Conservation (phyloP, 1,284 basidiomycete genomes). For the Heterobasidion occidentale region DNA sequence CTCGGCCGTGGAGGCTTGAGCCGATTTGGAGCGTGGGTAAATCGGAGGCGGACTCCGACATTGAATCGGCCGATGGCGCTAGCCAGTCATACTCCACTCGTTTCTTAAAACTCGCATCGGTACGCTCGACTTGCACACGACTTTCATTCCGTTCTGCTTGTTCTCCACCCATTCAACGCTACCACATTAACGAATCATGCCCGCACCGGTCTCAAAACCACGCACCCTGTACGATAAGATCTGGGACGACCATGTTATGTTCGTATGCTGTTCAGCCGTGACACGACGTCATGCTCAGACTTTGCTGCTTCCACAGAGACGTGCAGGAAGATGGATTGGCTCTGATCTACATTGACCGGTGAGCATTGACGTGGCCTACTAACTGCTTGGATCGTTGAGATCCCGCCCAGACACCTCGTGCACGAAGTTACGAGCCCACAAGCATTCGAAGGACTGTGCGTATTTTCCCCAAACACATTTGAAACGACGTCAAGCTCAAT, state of each 20-base stretch:
- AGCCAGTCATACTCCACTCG: neutral
- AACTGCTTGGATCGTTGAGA: neutral
- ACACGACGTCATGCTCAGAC: neutral
- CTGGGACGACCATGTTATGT: conserved; percentile 94
- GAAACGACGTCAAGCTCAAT: conserved; percentile 4
- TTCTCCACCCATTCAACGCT: neutral
- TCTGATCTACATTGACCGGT: conserved; percentile 92
- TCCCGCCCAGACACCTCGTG: conserved; percentile 70
- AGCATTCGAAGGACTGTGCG: conserved; percentile 89
- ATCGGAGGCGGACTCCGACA: neutral
- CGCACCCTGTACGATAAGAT: conserved; percentile 94
- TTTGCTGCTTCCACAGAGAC: conserved; percentile 37
- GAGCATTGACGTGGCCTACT: conserved; percentile 12
- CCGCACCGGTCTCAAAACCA: conserved; percentile 47
- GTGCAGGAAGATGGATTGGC: conserved; percentile 78
- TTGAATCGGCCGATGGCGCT: neutral
- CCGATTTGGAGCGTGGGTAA: neutral
- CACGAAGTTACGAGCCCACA: conserved; percentile 97
- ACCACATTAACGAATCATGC: conserved; percentile 31
- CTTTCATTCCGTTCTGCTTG: neutral
- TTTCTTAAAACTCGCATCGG: neutral
- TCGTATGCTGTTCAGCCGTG: conserved; percentile 20
- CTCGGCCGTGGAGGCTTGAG: too few relatives aligned
- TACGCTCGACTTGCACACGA: neutral
- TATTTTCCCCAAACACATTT: conserved; percentile 11